A percentile compares a stretch with the other conserved stretches of the same genome.
Conservation (phyloP, 495 filamentous ascomycete species). For the Hypoxylon trugodes region DNA sequence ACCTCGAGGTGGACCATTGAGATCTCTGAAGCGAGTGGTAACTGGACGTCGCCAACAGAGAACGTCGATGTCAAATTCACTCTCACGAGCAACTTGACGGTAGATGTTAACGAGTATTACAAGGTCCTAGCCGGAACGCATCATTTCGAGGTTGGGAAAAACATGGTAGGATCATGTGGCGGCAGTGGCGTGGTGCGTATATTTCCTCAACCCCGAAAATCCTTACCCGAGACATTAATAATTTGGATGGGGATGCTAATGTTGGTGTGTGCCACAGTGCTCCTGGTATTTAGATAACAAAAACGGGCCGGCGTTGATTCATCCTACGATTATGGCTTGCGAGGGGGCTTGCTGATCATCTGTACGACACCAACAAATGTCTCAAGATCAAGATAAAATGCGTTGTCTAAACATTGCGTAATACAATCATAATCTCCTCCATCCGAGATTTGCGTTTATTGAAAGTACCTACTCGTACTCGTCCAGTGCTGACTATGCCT, state of each 20-base stretch:
- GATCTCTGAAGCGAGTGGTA: conserved; percentile 7
- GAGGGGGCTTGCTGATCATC: neutral
- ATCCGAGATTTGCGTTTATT: neutral
- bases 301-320: conserved; percentile 10
- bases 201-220: neutral
- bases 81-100: conserved; percentile 15
- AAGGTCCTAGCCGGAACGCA: conserved; percentile 19
- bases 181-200: conserved; percentile 29
- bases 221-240: neutral
- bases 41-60: conserved; percentile 3
- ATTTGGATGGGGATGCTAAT: conserved; percentile 3
- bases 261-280: conserved; percentile 7
- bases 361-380: neutral
- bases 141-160: conserved; percentile 25
- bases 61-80: conserved; percentile 28
- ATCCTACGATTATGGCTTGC: conserved; percentile 6
- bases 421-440: too few species aligned
- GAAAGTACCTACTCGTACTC: too few species aligned
- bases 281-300: conserved; percentile 22
- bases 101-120: neutral
- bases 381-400: neutral
- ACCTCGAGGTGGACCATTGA: conserved; percentile 27
- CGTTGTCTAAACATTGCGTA: neutral
- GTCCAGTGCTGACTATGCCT: too few species aligned
- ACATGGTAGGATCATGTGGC: conserved; percentile 26